Conservation (phyloP, 306 rosid species). For the Cicer cuneatum region DNA sequence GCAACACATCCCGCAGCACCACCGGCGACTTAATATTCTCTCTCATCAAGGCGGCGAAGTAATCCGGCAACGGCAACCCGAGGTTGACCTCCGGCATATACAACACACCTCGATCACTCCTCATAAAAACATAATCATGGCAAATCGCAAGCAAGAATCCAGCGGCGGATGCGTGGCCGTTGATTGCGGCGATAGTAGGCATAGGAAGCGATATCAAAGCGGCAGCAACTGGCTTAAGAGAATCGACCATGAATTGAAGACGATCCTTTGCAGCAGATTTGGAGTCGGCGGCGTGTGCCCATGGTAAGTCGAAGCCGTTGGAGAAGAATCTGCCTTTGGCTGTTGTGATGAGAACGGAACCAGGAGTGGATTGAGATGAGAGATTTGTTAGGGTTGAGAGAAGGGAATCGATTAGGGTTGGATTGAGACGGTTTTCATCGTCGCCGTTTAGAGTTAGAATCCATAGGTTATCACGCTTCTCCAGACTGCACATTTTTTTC, state of each 20-base stretch:
- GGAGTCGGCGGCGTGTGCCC: constrained; percentile 65
- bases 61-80: constrained; percentile 63
- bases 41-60: constrained; percentile 55
- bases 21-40: constrained; percentile 53
- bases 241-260: constrained; percentile 48
- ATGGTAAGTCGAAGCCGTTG: constrained; percentile 74
- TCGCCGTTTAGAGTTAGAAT: constrained; percentile 64
- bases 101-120: constrained; percentile 65
- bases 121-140: constrained; percentile 74
- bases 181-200: constrained; percentile 73
- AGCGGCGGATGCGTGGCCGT: constrained; percentile 69
- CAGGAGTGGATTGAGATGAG: constrained; percentile 57
- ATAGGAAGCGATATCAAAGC: constrained; percentile 68
- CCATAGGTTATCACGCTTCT: constrained; percentile 69
- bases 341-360: constrained; percentile 76
- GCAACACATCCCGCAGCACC: constrained; percentile 55
- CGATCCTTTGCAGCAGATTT: constrained; percentile 49
- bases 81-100: constrained; percentile 78
- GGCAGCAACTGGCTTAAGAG: constrained; percentile 59
- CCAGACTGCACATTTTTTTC: constrained; percentile 77
- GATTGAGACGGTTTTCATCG: constrained; percentile 65
- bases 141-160: constrained; percentile 62
- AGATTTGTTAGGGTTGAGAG: constrained; percentile 52
- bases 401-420: constrained; percentile 56
- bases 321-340: constrained; percentile 73